phyloP scores from a whole-genome alignment of 2,329 filamentous ascomycete species.

The Nannizziopsis arthrosporioides region DNA sequence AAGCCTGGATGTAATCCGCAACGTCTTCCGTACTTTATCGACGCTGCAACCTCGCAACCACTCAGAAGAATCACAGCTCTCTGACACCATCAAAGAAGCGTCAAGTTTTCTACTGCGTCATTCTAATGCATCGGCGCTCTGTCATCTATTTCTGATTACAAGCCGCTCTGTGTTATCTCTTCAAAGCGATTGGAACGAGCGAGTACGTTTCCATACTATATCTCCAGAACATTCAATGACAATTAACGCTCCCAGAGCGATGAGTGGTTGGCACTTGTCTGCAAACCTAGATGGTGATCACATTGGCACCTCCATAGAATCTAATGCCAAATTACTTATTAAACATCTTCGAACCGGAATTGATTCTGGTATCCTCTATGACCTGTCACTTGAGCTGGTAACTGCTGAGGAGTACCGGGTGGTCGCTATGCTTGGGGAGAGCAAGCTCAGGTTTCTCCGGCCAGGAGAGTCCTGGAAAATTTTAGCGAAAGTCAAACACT shows the following conservation, averaged over 20 bases:
- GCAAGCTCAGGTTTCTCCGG: conserved; percentile 18
- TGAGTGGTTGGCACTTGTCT: conserved; percentile 23
- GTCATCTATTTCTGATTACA: conserved; percentile 28
- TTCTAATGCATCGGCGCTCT: conserved; percentile 19
- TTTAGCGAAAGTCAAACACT: conserved; percentile 19
- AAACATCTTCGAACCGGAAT: conserved; percentile 23
- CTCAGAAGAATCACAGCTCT: conserved; percentile 11
- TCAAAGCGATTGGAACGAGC: conserved; percentile 16
- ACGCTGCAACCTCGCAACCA: conserved; percentile 12
- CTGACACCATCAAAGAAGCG: conserved; percentile 19
- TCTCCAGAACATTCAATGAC: conserved; percentile 20
- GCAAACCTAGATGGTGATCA: conserved; percentile 15
- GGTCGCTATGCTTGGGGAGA: conserved; percentile 17
- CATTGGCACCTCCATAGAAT: conserved; percentile 16
- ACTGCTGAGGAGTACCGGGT: conserved; percentile 19
- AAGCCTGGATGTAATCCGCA: conserved; percentile 15
- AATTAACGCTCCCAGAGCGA: conserved; percentile 12
- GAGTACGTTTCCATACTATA: conserved; percentile 26
- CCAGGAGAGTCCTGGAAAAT: conserved; percentile 26
- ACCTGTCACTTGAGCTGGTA: conserved; percentile 20
- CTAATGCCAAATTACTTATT: conserved; percentile 18
- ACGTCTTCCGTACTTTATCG: conserved; percentile 18
- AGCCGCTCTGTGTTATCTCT: conserved; percentile 16
- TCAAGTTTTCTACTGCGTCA: conserved; percentile 19
- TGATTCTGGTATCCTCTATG: conserved; percentile 19